A percentile compares a stretch with the other conserved stretches of the same genome.
Evolutionary conservation across 805 yeast species (phyloP).

Genomic region (Kluyveromyces nonfermentans): DNA sequence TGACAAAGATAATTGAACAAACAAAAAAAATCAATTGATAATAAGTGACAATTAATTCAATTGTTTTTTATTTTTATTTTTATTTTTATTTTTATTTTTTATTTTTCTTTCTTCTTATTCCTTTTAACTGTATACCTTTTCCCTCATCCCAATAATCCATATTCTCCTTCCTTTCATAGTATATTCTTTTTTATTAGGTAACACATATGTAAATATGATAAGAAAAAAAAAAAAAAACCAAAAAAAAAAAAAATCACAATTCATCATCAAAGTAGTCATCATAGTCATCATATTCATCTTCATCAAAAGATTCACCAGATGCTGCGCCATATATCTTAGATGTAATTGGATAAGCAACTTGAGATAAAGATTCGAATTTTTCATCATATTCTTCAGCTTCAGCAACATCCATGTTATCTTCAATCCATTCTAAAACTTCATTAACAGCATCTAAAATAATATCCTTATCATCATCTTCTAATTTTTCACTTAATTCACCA

Average conservation of each 20-base stretch:
- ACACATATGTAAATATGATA: no score
- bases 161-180: neutral
- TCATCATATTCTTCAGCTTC: conserved; percentile 89
- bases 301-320: conserved; percentile 32
- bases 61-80: neutral
- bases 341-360: conserved; percentile 82
- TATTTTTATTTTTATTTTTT: no score
- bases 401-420: conserved; percentile 78
- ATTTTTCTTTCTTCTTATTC: no score
- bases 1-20: neutral
- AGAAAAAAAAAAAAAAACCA: neutral
- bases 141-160: no score
- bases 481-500: conserved; percentile 60
- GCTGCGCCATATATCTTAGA: conserved; percentile 49
- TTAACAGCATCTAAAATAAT: conserved; percentile 75
- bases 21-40: no score
- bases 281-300: conserved; percentile 47
- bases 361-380: conserved; percentile 73
- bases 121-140: no score
- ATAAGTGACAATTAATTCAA: neutral
- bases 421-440: conserved; percentile 83
- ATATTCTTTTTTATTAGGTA: no score
- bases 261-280: conserved; percentile 60
- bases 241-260: conserved; percentile 30
- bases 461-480: conserved; percentile 88